phyloP scores from a whole-genome alignment of 768 basidiomycete genomes.

The Lactifluus echinatus region DNA sequence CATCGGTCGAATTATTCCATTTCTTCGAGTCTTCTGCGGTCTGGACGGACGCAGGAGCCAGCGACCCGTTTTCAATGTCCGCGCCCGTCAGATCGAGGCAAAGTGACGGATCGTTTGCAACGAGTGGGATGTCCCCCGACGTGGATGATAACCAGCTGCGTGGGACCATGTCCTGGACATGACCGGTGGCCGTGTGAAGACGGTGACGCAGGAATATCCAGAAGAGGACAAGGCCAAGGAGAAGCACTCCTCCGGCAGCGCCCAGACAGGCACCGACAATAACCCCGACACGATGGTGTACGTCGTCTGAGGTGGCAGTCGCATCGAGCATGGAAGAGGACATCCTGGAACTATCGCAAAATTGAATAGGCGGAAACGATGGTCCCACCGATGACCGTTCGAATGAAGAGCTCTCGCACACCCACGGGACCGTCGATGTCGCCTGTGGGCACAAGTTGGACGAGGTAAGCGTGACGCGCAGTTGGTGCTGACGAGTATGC shows the following conservation, averaged over 20 bases:
- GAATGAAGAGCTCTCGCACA: neutral
- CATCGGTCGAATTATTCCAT: neutral
- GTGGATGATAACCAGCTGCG: neutral
- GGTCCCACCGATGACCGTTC: neutral
- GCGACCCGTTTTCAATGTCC: neutral
- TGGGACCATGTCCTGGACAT: neutral
- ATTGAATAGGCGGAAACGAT: neutral
- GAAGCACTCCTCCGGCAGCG: neutral
- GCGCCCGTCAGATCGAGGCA: slow-evolving; percentile 11
- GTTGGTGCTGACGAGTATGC: too few species aligned
- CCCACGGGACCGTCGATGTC: neutral
- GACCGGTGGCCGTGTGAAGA: neutral
- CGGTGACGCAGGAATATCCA: slow-evolving; percentile 7
- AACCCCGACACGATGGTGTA: neutral
- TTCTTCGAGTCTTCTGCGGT: neutral
- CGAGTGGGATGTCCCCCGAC: neutral
- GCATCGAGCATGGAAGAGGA: neutral
- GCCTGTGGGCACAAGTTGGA: neutral
- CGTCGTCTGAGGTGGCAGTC: neutral
- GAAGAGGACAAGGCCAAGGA: slow-evolving; percentile 6
- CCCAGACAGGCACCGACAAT: slow-evolving; percentile 4
- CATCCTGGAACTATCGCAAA: neutral
- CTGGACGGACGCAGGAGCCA: neutral
- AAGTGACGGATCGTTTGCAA: neutral
- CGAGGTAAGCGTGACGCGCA: neutral